Percentiles rank a stretch among this genome's conserved stretches.
phyloP scores from a whole-genome alignment of 2,329 filamentous ascomycete species.

The Diplodia corticola region DNA sequence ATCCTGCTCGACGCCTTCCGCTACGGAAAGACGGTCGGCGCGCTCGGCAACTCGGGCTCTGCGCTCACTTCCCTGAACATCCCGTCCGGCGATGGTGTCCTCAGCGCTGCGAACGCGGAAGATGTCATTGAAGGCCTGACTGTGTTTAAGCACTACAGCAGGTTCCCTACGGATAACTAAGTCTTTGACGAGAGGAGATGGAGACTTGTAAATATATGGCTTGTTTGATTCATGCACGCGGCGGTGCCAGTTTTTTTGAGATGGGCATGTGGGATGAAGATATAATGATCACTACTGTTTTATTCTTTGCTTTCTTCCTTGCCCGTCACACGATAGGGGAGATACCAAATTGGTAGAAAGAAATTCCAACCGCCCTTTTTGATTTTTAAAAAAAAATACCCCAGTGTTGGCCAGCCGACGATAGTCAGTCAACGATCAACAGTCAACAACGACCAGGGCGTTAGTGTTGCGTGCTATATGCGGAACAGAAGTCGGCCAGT shows the following conservation, averaged over 20 bases:
- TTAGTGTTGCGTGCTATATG: neutral
- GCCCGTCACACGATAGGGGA: neutral
- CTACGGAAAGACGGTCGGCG: conserved; percentile 70
- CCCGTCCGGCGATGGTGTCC: conserved; percentile 31
- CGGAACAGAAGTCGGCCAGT: neutral
- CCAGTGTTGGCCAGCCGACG: neutral
- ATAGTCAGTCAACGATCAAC: neutral
- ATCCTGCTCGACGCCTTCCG: conserved; percentile 64
- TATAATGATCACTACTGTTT: neutral
- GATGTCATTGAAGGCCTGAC: conserved; percentile 53
- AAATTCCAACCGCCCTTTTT: neutral
- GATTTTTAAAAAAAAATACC: no score
- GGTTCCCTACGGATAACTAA: conserved; percentile 58
- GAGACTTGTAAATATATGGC: neutral
- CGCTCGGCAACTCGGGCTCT: conserved; percentile 51
- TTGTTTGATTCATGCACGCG: neutral
- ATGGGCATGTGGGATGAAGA: neutral
- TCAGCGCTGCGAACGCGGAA: conserved; percentile 45
- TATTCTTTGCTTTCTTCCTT: neutral
- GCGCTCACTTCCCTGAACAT: conserved; percentile 51
- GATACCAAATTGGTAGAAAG: neutral
- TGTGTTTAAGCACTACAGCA: conserved; percentile 65
- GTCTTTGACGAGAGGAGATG: neutral
- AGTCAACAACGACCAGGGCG: no score
- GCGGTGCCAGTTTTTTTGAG: neutral